Conservation (phyloP, 495 filamentous ascomycete species). For the Hyaloscypha bicolor region DNA sequence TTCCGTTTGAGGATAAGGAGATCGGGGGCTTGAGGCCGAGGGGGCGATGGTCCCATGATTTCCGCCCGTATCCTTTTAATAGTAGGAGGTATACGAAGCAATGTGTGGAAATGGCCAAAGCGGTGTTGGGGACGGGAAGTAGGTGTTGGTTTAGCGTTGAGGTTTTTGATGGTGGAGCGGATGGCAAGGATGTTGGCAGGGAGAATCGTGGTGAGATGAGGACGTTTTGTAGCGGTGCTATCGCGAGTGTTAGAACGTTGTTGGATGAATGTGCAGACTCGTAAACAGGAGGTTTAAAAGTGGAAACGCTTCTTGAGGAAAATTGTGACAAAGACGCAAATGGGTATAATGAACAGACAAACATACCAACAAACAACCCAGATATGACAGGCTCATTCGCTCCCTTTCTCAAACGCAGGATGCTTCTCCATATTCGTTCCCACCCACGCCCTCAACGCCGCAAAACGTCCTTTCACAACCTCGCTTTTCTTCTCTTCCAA, state of each 20-base stretch:
- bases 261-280: conserved; percentile 44
- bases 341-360: background rate
- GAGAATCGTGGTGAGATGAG: conserved; percentile 58
- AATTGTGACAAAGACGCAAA: background rate
- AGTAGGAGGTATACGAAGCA: conserved; percentile 67
- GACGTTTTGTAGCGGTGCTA: conserved; percentile 61
- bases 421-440: conserved; percentile 28
- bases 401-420: conserved; percentile 23
- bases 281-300: too few species aligned
- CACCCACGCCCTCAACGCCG: conserved; percentile 25
- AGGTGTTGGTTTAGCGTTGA: conserved; percentile 75
- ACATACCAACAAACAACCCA: background rate
- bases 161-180: conserved; percentile 69
- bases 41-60: conserved; percentile 72
- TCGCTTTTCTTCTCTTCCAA: background rate
- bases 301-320: too few species aligned
- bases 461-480: conserved; percentile 12
- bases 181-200: conserved; percentile 45
- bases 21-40: conserved; percentile 56
- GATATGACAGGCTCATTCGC: background rate
- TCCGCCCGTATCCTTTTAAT: conserved; percentile 68
- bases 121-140: conserved; percentile 72
- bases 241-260: conserved; percentile 56
- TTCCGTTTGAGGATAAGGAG: conserved; percentile 49
- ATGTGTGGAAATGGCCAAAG: conserved; percentile 62